phyloP scores from a whole-genome alignment of 495 filamentous ascomycete species.

The Penicillium diatomitis region DNA sequence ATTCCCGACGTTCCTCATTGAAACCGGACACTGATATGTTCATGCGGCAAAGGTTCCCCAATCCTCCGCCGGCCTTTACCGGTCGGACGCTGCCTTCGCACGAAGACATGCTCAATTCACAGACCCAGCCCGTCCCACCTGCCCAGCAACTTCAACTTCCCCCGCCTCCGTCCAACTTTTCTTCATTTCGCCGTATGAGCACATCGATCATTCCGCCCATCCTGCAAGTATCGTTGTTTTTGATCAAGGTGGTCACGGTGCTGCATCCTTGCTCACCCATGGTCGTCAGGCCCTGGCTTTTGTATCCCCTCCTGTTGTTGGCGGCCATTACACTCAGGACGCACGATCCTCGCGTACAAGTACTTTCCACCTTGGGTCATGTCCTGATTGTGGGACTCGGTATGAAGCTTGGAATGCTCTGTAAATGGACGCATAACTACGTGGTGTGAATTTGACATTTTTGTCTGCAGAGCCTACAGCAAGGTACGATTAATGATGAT shows the following conservation, averaged over 20 bases:
- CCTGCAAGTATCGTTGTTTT: slow-evolving; percentile 39
- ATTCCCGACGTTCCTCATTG: slow-evolving; percentile 11
- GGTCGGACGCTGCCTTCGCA: background rate
- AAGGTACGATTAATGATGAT: slow-evolving; percentile 2
- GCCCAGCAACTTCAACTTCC: slow-evolving; percentile 42
- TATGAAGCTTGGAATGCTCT: slow-evolving; percentile 25
- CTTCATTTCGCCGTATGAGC: slow-evolving; percentile 12
- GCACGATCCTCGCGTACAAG: slow-evolving; percentile 19
- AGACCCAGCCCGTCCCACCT: slow-evolving; percentile 17
- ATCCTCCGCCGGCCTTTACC: slow-evolving; percentile 18
- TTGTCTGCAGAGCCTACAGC: background rate
- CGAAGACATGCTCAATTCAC: slow-evolving; percentile 19
- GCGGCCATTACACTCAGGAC: slow-evolving; percentile 44
- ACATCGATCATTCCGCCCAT: slow-evolving; percentile 15
- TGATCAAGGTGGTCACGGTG: slow-evolving; percentile 46
- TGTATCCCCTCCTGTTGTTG: slow-evolving; percentile 51
- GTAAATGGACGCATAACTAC: slow-evolving; percentile 19
- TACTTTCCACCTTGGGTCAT: slow-evolving; percentile 21
- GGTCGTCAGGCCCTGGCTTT: slow-evolving; percentile 47
- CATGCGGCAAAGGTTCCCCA: slow-evolving; percentile 25
- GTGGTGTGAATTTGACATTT: background rate
- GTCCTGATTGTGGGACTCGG: slow-evolving; percentile 22
- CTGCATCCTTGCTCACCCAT: slow-evolving; percentile 52
- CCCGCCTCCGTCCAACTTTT: slow-evolving; percentile 39
- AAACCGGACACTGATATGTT: slow-evolving; percentile 31